These are phyloP conservation scores for Saksenaea vasiformis DNA, from an alignment of 371 early-diverging fungal genomes.

Conservation along the genomic window DNA sequence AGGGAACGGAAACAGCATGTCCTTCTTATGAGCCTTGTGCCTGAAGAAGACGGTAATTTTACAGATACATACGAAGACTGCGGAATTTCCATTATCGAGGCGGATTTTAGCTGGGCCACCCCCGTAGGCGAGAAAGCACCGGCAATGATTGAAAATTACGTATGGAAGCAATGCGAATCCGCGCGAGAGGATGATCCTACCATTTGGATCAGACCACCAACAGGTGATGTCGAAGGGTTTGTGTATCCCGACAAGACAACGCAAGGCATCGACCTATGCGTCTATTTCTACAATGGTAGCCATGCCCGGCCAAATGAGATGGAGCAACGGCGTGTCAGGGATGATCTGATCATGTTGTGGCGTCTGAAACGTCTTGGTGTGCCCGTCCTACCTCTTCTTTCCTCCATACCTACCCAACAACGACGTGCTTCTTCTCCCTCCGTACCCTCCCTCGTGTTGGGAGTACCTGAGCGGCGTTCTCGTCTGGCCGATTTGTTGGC, in stretches of 20 bases:
- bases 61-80: conserved; percentile 42
- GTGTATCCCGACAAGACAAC: conserved; percentile 44
- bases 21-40: conserved; percentile 20
- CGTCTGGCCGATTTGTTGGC: conserved; percentile 17
- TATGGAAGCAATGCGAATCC: conserved; percentile 31
- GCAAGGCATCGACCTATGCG: conserved; percentile 47
- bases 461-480: conserved; percentile 11
- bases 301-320: conserved; percentile 9
- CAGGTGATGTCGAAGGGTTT: conserved; percentile 13
- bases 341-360: conserved; percentile 34
- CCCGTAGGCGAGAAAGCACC: conserved; percentile 18
- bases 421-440: background rate
- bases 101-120: conserved; percentile 45
- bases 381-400: conserved; percentile 32
- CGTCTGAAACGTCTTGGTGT: conserved; percentile 31
- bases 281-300: conserved; percentile 43
- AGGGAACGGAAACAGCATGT: conserved; percentile 42
- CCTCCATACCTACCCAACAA: background rate
- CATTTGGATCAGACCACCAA: conserved; percentile 5
- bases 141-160: conserved; percentile 25
- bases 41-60: conserved; percentile 14
- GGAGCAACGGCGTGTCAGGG: background rate
- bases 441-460: background rate
- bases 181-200: conserved; percentile 14
- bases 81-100: conserved; percentile 50